These are phyloP conservation scores for Haematococcus lacustris DNA, from an alignment of 139 green algal species.

Conservation along the genomic window DNA sequence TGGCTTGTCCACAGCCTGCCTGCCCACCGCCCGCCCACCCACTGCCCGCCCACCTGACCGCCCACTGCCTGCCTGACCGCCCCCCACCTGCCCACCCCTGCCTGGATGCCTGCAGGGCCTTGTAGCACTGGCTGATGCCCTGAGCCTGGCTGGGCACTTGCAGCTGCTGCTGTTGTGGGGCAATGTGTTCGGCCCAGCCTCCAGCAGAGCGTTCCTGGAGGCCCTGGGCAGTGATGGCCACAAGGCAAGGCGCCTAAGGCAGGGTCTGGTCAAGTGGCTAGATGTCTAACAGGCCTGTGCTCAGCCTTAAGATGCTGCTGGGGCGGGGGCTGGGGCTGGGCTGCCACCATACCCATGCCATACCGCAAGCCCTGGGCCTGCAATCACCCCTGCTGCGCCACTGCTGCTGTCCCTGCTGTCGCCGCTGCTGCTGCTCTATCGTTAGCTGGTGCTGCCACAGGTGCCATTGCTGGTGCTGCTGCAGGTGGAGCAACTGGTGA, in stretches of 20 bases:
- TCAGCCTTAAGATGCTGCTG: background rate
- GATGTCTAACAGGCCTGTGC: background rate
- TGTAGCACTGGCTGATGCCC: constrained; percentile 26
- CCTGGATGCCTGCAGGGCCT: constrained; percentile 12
- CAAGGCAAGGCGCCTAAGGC: background rate
- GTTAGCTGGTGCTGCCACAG: no score
- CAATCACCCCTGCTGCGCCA: background rate
- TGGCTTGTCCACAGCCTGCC: background rate
- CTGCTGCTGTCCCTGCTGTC: background rate
- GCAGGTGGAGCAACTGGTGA: constrained; percentile 5
- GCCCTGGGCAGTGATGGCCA: constrained; percentile 8
- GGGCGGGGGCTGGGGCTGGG: background rate
- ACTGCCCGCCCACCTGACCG: background rate
- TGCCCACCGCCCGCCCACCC: background rate
- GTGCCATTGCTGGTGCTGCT: background rate
- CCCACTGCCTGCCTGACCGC: background rate
- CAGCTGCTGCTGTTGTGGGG: constrained; percentile 37
- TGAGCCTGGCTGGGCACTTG: constrained; percentile 19
- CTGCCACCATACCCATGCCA: background rate
- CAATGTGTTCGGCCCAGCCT: constrained; percentile 27
- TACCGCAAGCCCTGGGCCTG: background rate
- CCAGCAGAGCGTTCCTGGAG: constrained; percentile 17
- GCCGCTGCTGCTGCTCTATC: no score
- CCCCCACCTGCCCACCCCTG: background rate
- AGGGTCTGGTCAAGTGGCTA: background rate